Evolutionary conservation across 2,329 filamentous ascomycete species (phyloP), one percentile per base, ranked within the genome.

Genomic region (Penicillium sp.): DNA sequence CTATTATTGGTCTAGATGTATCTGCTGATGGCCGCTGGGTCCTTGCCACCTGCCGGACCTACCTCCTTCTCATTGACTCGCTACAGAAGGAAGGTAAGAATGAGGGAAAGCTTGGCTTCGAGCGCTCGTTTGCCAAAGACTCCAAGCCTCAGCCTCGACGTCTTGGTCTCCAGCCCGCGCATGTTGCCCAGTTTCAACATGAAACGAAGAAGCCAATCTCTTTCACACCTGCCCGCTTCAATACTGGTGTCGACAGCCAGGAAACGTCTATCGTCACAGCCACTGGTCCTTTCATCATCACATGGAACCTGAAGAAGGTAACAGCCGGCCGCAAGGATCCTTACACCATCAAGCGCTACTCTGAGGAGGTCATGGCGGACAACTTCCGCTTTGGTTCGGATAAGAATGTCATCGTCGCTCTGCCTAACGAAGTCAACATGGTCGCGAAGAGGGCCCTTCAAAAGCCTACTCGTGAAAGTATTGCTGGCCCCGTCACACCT

Each of bases 401-500:
- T 78, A 96, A 97, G 86, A 97, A 97, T 72, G 92, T 99, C 71
- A 97, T 99, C 72, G 94, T 99, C 41, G 95, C 95, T 0, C 82
- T 99, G 66, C 93, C 95, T 2, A 97, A 99, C 74, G 93, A 98
- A 77, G 95, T 99, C 69, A 96, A 97, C 78, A 98, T 98, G 93
- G 92, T 99, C 13, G 90, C 90, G 50, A 93, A 94, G 78, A 86
- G 90, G 70, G 90, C 88, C 61, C 86, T 99, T 73, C 92, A 92
- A 83, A 89, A 89, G 72, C 93, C 94, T 1, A 98, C 95, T 0
- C 84, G 95, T 44, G 93, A 99, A 82, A 97, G 93, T 76, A 98
- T 99, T 75, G 91, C 91, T 41, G 77, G 67, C 77, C 65, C 81
- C 79, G 49, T 83, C 81, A 72, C 83, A 79, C 65, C 84, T 75